Evolutionary conservation across 441 rosid species (phyloP), one percentile per base, ranked within the genome.

Genomic region (Brassica balearica): DNA sequence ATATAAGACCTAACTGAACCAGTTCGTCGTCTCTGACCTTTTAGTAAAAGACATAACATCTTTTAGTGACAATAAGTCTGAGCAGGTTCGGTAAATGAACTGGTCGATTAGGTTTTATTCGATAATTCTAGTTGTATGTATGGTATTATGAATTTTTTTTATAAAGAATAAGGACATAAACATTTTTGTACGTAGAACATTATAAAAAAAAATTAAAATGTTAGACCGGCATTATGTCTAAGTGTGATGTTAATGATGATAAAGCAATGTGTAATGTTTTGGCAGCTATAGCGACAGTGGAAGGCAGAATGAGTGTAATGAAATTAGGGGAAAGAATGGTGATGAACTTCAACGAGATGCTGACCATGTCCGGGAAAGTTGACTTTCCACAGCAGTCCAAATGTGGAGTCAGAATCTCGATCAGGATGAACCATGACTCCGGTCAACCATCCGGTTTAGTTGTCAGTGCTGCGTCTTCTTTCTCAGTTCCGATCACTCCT

Each of bases 291-390:
- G 2, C 62, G 36, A 53, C 68, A 29, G 1, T 25, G 3, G 81
- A 84, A 74, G 87, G 87, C 22, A 85, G 80, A 65, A 86, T 70
- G 59, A 79, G 85, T 82, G 65, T 88, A 3, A 82, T 89, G 90
- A 85, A 85, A 72, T 82, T 93, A 8, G 74, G 85, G 1, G 85
- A 85, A 7, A 87, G 94, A 74, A 90, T 93, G 93, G 77, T 90
- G 65, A 88, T 75, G 82, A 79, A 10, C n/a, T 92, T 90, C 72
- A 84, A 85, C 73, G 81, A 82, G 48, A 80, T 64, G 22, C 69
- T 89, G 80, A 79, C 79, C 68, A 89, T 85, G 94, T 77, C 92
- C 15, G 87, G 86, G 0, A 84, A 86, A 80, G 14, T 82, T 55
- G 88, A 85, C 70, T 87, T 86, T 67, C 89, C 90, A 2, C 86